A percentile compares a stretch with the other conserved stretches of the same genome.
phyloP scores from a whole-genome alignment of 2,329 filamentous ascomycete genomes.

The Cordyceps sp. region DNA sequence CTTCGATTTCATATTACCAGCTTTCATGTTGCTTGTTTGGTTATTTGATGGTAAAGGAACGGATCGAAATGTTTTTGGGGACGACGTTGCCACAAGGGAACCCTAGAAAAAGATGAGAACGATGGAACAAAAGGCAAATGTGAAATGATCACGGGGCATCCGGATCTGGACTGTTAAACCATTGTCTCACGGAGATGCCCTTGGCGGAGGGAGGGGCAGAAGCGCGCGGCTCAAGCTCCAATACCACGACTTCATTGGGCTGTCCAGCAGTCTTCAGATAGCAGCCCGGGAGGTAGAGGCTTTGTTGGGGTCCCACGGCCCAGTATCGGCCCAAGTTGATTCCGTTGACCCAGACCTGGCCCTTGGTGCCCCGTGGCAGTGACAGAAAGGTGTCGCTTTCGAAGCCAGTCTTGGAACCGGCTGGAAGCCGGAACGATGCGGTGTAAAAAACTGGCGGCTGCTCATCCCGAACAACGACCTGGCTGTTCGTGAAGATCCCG shows the following conservation, averaged over 20 bases:
- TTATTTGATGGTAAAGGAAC: no score
- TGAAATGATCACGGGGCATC: background rate
- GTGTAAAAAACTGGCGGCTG: conserved; percentile 4
- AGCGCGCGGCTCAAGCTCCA: conserved; percentile 23
- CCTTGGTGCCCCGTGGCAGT: conserved; percentile 23
- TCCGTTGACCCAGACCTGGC: conserved; percentile 27
- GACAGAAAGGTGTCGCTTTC: conserved; percentile 19
- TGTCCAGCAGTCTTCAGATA: conserved; percentile 11
- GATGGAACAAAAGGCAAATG: background rate
- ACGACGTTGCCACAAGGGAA: no score
- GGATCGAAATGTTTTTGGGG: no score
- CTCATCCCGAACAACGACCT: conserved; percentile 1
- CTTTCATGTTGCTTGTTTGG: no score
- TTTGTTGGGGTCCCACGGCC: conserved; percentile 28
- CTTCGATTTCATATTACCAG: no score
- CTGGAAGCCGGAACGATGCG: conserved; percentile 11
- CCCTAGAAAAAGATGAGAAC: no score
- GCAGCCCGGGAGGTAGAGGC: conserved; percentile 25
- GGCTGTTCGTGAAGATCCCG: background rate
- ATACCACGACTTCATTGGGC: conserved; percentile 21
- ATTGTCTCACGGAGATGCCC: conserved; percentile 4
- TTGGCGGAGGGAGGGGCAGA: background rate
- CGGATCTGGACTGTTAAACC: conserved; percentile 2
- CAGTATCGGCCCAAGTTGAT: conserved; percentile 28
- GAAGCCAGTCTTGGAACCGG: conserved; percentile 3